Conservation (phyloP, 192 early-diverging fungal genomes). For the Rhizophagus prolifer region DNA sequence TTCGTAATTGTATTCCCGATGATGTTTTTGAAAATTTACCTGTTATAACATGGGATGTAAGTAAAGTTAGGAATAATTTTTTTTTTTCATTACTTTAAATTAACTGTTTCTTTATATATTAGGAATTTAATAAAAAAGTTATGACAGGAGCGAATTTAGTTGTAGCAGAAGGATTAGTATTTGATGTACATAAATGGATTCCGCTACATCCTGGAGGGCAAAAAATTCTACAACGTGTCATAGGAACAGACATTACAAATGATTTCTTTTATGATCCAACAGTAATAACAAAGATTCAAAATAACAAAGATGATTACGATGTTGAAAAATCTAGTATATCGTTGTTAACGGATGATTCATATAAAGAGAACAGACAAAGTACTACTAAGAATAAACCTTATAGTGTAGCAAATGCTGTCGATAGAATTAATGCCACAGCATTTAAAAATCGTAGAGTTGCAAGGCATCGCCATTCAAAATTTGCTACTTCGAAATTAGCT, state of each 20-base stretch:
- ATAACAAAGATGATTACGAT: not conserved
- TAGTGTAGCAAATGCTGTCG: not conserved
- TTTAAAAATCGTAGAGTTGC: not conserved
- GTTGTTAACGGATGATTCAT: not conserved
- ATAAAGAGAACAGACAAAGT: not conserved
- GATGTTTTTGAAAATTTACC: not conserved
- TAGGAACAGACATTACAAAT: constrained; percentile 19
- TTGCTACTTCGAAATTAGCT: constrained; percentile 11
- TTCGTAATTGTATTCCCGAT: constrained; percentile 1
- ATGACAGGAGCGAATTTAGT: constrained; percentile 16
- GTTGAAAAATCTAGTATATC: not conserved
- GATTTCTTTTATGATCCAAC: constrained; percentile 4
- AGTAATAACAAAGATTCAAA: not conserved
- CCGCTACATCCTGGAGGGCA: constrained; percentile 19
- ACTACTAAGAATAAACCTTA: not conserved
- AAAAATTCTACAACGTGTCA: constrained; percentile 24
- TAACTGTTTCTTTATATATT: not conserved
- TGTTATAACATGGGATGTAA: not conserved
- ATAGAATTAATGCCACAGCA: not conserved
- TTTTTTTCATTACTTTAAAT: not conserved
- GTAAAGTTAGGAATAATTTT: not conserved
- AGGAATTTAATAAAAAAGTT: constrained; percentile 10
- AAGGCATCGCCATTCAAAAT: constrained; percentile 17
- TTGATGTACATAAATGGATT: constrained; percentile 28
- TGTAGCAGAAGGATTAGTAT: constrained; percentile 19